These are phyloP conservation scores for Penicillium sp. DNA, from an alignment of 2,329 filamentous ascomycete genomes.

Conservation along the genomic window DNA sequence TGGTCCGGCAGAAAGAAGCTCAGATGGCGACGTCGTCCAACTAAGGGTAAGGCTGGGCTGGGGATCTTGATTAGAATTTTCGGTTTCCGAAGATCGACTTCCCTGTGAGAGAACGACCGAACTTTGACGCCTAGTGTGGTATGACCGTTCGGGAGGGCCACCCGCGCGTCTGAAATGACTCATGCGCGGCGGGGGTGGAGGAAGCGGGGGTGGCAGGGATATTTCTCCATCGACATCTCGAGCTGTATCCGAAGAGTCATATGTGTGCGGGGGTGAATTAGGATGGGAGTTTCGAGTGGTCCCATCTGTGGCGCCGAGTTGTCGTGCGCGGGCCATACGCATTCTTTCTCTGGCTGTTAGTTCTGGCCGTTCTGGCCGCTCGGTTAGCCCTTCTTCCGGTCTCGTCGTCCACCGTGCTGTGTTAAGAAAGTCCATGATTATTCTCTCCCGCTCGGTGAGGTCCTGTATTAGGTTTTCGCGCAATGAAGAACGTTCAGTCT, in stretches of 20 bases:
- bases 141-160: slow-evolving; percentile 23
- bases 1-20: slow-evolving; percentile 32
- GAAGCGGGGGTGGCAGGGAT: neutral
- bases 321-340: slow-evolving; percentile 28
- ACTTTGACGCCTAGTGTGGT: slow-evolving; percentile 38
- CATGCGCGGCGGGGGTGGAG: neutral
- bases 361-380: slow-evolving; percentile 32
- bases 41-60: slow-evolving; percentile 38
- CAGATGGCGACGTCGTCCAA: slow-evolving; percentile 44
- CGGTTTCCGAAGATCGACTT: slow-evolving; percentile 26
- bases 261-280: slow-evolving; percentile 33
- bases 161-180: slow-evolving; percentile 29
- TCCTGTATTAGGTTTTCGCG: slow-evolving; percentile 40
- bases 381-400: slow-evolving; percentile 32
- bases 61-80: slow-evolving; percentile 24
- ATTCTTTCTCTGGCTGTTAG: slow-evolving; percentile 29
- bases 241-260: slow-evolving; percentile 31
- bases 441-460: slow-evolving; percentile 43
- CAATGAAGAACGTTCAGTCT: slow-evolving; percentile 27
- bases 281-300: slow-evolving; percentile 32
- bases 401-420: slow-evolving; percentile 41
- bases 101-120: slow-evolving; percentile 45
- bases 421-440: slow-evolving; percentile 46
- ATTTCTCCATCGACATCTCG: slow-evolving; percentile 21
- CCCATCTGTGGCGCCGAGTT: slow-evolving; percentile 33